Evolutionary conservation across 2,329 filamentous ascomycete species (phyloP), one percentile per base, ranked within the genome.

Genomic region (Didymella pinodella): DNA sequence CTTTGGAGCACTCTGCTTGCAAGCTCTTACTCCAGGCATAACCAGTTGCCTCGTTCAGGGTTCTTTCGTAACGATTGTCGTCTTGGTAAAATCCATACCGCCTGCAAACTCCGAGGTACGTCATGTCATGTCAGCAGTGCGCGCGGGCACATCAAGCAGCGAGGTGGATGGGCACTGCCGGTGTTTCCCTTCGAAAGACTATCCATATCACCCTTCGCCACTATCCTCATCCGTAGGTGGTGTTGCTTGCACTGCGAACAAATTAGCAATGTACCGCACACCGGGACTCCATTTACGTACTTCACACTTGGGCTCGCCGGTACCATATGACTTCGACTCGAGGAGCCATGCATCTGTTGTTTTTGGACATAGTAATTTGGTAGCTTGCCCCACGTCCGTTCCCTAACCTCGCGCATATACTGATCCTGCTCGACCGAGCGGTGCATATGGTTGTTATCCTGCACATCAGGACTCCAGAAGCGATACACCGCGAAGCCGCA

Each of bases 391-490:
- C 70, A 61, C 44, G 65, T 70, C 49, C 72, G 57, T 28, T 68
- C 66, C 28, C 73, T 53, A 4, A 75, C 71, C 47, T 75, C 67
- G 14, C 67, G 50, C 73, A 76, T 76, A 16, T 76, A 76, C n/a
- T 65, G 64, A n/a, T 71, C 66, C 48, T 76, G 73, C 29, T 68
- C 69, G 16, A 64, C 61, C 2, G 63, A 58, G 22, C 70, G 59
- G 3, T 59, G 50, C 47, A 47, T 54, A 28, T 43, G 59, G 6
- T 20, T 31, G 0, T 44, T 48, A 18, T 48, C 47, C 8, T 65
- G 50, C 4, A 62, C 57, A 11, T 59, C 50, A 8, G 59, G 60
- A 8, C 61, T 49, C 26, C 58, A 64, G 44, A 71, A 68, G 8
- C 70, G 65, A 18, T 62, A 53, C 8, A 74, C 38, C 14, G 65